Conservation (phyloP, 2,329 filamentous ascomycete genomes). For the Aspergillus arachidicola region DNA sequence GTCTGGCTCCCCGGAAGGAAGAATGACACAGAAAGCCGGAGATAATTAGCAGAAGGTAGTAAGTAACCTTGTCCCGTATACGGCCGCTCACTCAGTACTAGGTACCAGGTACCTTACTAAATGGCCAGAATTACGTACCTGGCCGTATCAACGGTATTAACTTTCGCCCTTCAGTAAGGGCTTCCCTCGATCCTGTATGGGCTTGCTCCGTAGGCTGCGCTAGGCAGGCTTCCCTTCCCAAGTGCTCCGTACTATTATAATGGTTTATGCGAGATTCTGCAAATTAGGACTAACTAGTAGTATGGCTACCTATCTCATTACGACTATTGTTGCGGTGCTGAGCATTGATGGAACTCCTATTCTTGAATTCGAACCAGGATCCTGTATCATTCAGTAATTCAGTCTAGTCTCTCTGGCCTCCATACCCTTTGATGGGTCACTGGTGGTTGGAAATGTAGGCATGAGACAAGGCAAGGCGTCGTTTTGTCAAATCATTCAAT, state of each 20-base stretch:
- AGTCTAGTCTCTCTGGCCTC: constrained; percentile 3
- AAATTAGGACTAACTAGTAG: constrained; percentile 9
- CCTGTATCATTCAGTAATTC: constrained; percentile 20
- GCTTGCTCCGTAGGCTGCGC: constrained; percentile 21
- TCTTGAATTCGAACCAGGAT: constrained; percentile 10
- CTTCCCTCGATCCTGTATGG: constrained; percentile 9
- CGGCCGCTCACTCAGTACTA: background rate
- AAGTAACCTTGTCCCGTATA: background rate
- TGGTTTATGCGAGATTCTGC: constrained; percentile 18
- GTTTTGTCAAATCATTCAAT: background rate
- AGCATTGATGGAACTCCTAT: background rate
- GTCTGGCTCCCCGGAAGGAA: constrained; percentile 1
- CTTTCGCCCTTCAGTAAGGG: constrained; percentile 26
- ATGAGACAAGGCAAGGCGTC: constrained; percentile 12
- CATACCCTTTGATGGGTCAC: background rate
- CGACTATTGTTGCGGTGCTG: background rate
- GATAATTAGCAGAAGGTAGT: background rate
- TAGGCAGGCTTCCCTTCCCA: constrained; percentile 11
- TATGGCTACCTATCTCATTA: background rate
- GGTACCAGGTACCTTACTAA: background rate
- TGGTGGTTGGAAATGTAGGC: constrained; percentile 10
- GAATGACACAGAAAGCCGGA: constrained; percentile 7
- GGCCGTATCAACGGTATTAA: constrained; percentile 16
- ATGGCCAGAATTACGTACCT: background rate
- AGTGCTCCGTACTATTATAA: constrained; percentile 1